Conservation (phyloP, 2,329 filamentous ascomycete species). For the Alternaria arbusti region DNA sequence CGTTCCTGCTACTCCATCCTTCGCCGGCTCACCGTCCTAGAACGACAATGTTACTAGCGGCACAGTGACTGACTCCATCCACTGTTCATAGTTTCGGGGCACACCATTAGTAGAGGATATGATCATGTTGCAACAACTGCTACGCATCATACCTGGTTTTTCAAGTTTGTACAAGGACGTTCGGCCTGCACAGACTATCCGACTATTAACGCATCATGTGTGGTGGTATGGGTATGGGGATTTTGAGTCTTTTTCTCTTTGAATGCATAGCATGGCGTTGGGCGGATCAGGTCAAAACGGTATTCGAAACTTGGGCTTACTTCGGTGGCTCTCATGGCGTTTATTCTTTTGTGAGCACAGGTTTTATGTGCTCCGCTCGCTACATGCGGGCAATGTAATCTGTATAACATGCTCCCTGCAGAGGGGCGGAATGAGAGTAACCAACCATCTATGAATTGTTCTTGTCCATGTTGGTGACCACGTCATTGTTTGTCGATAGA, state of each 20-base stretch:
- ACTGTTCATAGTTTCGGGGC: neutral
- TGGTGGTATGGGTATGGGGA: neutral
- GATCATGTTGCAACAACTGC: neutral
- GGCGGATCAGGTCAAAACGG: neutral
- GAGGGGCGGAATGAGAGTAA: neutral
- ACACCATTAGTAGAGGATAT: neutral
- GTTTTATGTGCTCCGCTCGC: neutral
- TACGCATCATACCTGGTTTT: neutral
- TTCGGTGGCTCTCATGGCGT: neutral
- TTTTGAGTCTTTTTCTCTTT: neutral
- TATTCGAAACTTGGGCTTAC: neutral
- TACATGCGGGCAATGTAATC: neutral
- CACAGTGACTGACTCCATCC: neutral
- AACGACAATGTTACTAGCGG: neutral
- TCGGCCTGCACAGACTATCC: neutral
- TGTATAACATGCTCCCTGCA: neutral
- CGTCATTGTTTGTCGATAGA: neutral
- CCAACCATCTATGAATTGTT: neutral
- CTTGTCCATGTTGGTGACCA: neutral
- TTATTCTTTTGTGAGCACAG: neutral
- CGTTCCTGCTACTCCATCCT: constrained; percentile 20
- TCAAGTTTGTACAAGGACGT: neutral
- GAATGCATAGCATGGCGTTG: constrained; percentile 2
- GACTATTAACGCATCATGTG: neutral
- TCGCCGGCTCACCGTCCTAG: constrained; percentile 17